A percentile compares a stretch with the other conserved stretches of the same genome.
Evolutionary conservation across 306 rosid species (phyloP).

Genomic region (Comarum palustre): DNA sequence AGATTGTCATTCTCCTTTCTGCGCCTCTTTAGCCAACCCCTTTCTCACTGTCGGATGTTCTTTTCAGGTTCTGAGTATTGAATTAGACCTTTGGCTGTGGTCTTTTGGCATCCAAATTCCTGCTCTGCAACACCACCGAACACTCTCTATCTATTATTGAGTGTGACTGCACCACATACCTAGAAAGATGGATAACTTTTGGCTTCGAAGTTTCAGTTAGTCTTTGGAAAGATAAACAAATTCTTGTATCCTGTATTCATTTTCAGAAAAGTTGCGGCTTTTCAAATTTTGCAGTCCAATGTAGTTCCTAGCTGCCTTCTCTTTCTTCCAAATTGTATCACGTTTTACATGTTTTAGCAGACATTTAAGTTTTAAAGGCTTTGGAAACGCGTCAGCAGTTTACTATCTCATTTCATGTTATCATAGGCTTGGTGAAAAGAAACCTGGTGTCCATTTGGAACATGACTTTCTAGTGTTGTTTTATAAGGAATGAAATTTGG

Average conservation of each 20-base stretch:
- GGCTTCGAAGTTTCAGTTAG: slow-evolving; percentile 21
- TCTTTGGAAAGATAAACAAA: slow-evolving; percentile 5
- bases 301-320: neutral
- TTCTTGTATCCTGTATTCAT: neutral
- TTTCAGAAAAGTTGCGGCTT: slow-evolving; percentile 1
- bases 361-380: neutral
- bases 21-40: neutral
- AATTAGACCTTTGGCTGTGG: slow-evolving; percentile 99
- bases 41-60: slow-evolving; percentile 16
- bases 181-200: slow-evolving; percentile 21
- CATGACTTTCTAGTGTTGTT: neutral
- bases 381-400: neutral
- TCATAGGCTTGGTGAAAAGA: neutral
- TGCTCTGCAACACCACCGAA: slow-evolving; percentile 81
- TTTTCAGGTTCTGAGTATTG: slow-evolving; percentile 91
- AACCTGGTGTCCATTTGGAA: slow-evolving; percentile 1
- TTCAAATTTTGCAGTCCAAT: neutral
- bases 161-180: slow-evolving; percentile 17
- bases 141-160: slow-evolving; percentile 85
- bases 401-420: neutral
- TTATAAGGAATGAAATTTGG: neutral
- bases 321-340: neutral
- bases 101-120: slow-evolving; percentile 69
- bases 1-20: neutral
- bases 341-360: neutral